phyloP scores from a whole-genome alignment of 148 eudicot genomes.

The Rhododendron henanense region DNA sequence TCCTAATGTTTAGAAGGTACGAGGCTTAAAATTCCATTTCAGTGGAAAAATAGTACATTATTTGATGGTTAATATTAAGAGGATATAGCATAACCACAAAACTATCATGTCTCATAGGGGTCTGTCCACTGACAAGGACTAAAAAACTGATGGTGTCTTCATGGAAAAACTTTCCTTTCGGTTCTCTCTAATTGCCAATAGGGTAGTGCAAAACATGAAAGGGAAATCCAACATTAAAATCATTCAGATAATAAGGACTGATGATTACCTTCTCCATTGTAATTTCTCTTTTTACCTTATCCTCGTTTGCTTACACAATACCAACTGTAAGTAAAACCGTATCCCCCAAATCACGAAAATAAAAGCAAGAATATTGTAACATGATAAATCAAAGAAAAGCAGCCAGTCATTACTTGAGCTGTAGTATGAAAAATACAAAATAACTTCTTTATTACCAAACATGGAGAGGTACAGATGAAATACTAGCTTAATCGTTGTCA shows the following conservation, averaged over 20 bases:
- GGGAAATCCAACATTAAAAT: neutral
- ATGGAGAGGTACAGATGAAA: neutral
- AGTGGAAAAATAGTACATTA: neutral
- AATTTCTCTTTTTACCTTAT: slow-evolving; percentile 14
- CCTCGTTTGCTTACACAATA: slow-evolving; percentile 3
- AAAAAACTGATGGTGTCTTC: neutral
- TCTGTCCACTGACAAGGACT: neutral
- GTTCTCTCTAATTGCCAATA: neutral
- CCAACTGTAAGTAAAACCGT: neutral
- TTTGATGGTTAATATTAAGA: neutral
- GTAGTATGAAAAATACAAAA: neutral
- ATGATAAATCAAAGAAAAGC: neutral
- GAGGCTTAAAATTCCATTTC: neutral
- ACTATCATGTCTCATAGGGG: neutral
- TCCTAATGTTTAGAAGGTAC: neutral
- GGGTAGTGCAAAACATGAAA: neutral
- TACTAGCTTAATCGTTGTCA: neutral
- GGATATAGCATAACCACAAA: neutral
- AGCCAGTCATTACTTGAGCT: too few relatives aligned
- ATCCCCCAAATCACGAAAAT: neutral
- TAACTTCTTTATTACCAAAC: neutral
- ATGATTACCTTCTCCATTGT: slow-evolving; percentile 16
- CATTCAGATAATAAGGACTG: neutral
- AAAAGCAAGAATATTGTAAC: neutral
- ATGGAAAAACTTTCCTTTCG: neutral